Base-by-base conservation (phyloP, 371 early-diverging fungal genomes). In the Haplosporangium sp. region DNA sequence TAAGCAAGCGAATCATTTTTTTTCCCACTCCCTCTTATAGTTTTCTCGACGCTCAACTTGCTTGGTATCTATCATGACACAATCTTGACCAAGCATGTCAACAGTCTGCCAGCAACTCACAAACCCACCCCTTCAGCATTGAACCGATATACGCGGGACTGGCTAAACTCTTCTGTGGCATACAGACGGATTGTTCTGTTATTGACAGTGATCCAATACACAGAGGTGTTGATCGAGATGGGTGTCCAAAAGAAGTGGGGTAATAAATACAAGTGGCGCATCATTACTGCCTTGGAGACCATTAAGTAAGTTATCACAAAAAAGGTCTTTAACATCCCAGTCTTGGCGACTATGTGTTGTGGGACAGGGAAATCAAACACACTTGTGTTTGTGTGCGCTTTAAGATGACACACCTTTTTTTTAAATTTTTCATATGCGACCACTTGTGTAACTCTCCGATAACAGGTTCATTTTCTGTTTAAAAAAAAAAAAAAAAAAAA, bases 221-320 rank as follows among this genome's bases (percentile, higher is more conserved):
- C 91, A 20, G 94, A 96, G 72, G 94, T 94, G 20, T 81, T 96
- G 56, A 76, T 91, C 57, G 98, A 98, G 84, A 96, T 97, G 97
- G 86, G 88, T 4, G 91, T 93, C 8, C 85, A 84, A 11, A 95
- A 94, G 72, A 86, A 88, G 71, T 86, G 88, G 73, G 93, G 94
- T 15, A 84, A 88, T 60, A 85, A 88, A 67, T 82, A 85, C 48
- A 89, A 92, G 64, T 93, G 93, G 92, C 85, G 87, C 45, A 86
- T 89, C 13, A 88, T 96, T 27, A 81, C 89, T 7, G 79, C 85
- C 34, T 84, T 95, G 44, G 97, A 97, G 72, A 74, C 89, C 0
- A 59, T 91, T 69, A 96, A 96, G 95, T 94, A 86, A 78, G 85
- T 76, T 45, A 9, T 50, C 11, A 27, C 27, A 27, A 27, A 27